Evolutionary conservation across 345 rosid genomes (phyloP), one percentile per base, ranked within the genome.

Genomic region (Atalantia buxifolia): DNA sequence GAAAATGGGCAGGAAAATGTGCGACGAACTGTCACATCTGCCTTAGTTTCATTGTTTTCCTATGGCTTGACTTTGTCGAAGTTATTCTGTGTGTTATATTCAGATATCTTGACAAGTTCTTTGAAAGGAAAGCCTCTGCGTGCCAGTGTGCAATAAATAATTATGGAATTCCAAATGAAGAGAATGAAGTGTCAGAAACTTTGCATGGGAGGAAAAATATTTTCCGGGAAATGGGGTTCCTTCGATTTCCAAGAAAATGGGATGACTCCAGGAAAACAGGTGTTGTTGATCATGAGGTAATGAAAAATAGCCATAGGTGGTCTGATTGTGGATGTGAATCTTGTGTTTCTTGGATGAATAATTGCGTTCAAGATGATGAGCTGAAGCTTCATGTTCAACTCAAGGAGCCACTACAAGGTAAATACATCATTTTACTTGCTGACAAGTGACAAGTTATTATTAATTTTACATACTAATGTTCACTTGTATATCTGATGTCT

Each of bases 271-370:
- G 80, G 80, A 80, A 85, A 85, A 62, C 48, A 35, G 59, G 31
- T 4, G 3, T 21, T 4, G 77, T 56, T 50, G 71, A 27, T 62
- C 50, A 2, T 2, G 48, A 10, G 50, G 50, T 42, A 12, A 42
- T 12, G 50, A 74, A 76, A 48, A 25, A 71, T 70, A 45, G 66
- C 35, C 84, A 66, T 74, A 79, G 91, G 66, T 91, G 98, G 98
- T 90, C 95, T 14, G 95, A 90, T 78, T 91, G 97, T 86, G 87
- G 93, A 42, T 94, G 95, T 68, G 84, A 87, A 31, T 82, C 84
- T 33, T 91, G 97, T 77, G 75, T 85, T 85, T 87, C 88, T 56
- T 89, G 92, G 91, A 83, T 78, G 48, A 27, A 77, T 6, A 2
- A 19, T 42, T 42, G 50, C 3, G 50, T 12, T 42, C 50, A 12